phyloP scores from a whole-genome alignment of 345 rosid genomes.

The Diplotaxis tenuifolia region DNA sequence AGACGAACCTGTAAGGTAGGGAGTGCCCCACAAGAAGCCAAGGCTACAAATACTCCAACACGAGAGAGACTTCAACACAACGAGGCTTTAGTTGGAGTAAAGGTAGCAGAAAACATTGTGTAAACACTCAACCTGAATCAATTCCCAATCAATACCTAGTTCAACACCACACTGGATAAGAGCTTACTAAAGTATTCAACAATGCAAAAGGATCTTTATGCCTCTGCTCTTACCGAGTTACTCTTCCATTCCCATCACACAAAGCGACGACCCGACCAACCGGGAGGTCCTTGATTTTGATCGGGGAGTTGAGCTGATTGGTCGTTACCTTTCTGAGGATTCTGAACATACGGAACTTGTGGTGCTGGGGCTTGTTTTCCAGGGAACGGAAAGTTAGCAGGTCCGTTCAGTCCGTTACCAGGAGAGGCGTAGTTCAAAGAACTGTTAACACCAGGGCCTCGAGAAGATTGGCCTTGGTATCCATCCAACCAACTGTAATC shows the following conservation, averaged over 20 bases:
- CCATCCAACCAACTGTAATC: neutral
- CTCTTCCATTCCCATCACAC: neutral
- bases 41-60: neutral
- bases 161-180: neutral
- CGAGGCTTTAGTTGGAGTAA: neutral
- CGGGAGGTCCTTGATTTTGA: neutral
- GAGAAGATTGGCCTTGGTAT: neutral
- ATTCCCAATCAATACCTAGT: no score
- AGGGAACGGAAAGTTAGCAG: conserved; percentile 45
- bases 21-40: neutral
- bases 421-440: neutral
- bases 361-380: neutral
- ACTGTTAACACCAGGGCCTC: neutral
- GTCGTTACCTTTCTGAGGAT: conserved; percentile 49
- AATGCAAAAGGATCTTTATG: neutral
- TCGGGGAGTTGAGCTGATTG: neutral
- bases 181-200: neutral
- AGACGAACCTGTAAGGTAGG: neutral
- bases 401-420: conserved; percentile 48
- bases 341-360: conserved; percentile 41
- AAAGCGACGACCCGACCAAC: neutral
- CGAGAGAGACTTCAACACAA: neutral
- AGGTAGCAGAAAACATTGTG: neutral
- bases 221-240: neutral
- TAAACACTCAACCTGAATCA: neutral